A percentile compares a stretch with the other conserved stretches of the same genome.
Conservation (phyloP, 2,329 filamentous ascomycete species). For the Biscogniauxia marginata region DNA sequence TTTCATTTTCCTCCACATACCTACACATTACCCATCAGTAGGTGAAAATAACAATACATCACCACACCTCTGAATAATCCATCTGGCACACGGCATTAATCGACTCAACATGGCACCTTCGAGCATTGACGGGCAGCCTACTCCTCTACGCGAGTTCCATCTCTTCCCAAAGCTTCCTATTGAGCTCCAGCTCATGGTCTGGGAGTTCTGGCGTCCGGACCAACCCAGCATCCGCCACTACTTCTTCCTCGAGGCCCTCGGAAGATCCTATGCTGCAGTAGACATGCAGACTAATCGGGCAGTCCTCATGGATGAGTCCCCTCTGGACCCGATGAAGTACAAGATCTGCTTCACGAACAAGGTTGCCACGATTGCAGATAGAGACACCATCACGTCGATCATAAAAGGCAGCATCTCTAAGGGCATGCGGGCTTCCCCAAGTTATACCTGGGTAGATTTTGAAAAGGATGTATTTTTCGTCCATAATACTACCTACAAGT, state of each 20-base stretch:
- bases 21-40: no score
- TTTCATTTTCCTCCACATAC: no score
- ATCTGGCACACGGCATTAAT: no score
- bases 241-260: not conserved
- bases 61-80: no score
- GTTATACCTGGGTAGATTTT: constrained; percentile 5
- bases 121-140: not conserved
- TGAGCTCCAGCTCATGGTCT: constrained; percentile 5
- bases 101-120: not conserved
- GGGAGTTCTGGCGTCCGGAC: not conserved
- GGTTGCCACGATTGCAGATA: no score
- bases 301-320: not conserved
- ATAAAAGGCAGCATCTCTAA: no score
- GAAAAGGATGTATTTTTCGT: constrained; percentile 1
- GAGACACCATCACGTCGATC: no score
- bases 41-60: no score
- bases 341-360: no score
- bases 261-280: not conserved
- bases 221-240: constrained; percentile 2
- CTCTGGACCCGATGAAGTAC: not conserved
- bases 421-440: no score
- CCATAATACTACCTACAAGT: not conserved
- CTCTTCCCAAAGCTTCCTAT: constrained; percentile 1
- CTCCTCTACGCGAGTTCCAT: not conserved
- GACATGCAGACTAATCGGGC: no score